Evolutionary conservation across 805 yeast species (phyloP), one percentile per base, ranked within the genome.

Genomic region (Tetrapisispora fleetii): DNA sequence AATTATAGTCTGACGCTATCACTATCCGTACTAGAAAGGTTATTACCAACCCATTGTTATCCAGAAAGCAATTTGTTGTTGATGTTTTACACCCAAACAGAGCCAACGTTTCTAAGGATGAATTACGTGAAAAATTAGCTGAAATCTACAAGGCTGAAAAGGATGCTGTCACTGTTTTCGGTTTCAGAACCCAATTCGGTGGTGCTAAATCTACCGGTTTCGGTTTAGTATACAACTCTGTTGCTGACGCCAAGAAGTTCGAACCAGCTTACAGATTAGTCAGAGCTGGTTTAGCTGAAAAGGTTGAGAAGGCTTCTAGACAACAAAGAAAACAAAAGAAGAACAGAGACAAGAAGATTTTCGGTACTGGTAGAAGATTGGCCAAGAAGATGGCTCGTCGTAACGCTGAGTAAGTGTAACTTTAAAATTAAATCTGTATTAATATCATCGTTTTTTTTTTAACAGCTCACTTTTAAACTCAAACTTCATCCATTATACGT

Each of bases 241-340:
- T 80, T 69, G 96, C 95, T 67, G 96, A 90, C 72, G 91, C 96
- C 72, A 87, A 90, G 85, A 90, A 83, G 77, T 91, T 93, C 75
- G 99, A 93, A 81, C 99, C 99, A 79, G 72, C 88, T 64, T 93
- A 93, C 95, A 90, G 99, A 80, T 87, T 88, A 72, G 95, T 93
- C 67, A 90, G 99, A 85, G 85, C 87, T 81, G 98, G 98, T 70
- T 81, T 90, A 72, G 97, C 95, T 71, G 79, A 78, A 66, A 89
- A 87, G 83, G 90, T 84, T 69, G 97, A 91, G 77, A 89, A 88
- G 81, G 80, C 96, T 67, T 88, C 97, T 68, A 90, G 98, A 89
- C 96, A 90, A 81, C 99, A 93, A 82, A 88, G 99, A 83, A 93
- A 93, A 79, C 98, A 91, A 82, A 88, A 85, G 89, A 91, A 93